Percentiles rank a stretch among this genome's conserved stretches.
These are phyloP conservation scores for Phylloporus sp. DNA, from an alignment of 768 basidiomycete genomes.

Conservation along the genomic window DNA sequence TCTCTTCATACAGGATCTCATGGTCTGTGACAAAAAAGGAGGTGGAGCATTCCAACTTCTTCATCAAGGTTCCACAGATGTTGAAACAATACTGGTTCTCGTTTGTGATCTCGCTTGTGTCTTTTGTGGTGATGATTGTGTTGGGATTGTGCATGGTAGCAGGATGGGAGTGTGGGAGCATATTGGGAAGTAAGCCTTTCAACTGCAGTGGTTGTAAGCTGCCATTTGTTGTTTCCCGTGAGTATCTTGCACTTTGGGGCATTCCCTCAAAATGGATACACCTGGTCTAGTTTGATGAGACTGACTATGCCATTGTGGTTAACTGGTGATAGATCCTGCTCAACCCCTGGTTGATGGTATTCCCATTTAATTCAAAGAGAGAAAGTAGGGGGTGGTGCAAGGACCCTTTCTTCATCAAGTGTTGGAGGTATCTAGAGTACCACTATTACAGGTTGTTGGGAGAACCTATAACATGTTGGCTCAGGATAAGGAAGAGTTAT, in stretches of 20 bases:
- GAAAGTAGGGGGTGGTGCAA: too few relatives aligned
- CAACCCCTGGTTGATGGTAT: slow-evolving; percentile 88
- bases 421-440: too few relatives aligned
- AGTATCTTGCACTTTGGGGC: too few relatives aligned
- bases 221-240: slow-evolving; percentile 75
- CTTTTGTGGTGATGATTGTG: slow-evolving; percentile 54
- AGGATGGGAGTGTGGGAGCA: slow-evolving; percentile 55
- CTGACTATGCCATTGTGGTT: too few relatives aligned
- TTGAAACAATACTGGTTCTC: slow-evolving; percentile 72
- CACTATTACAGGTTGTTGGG: too few relatives aligned
- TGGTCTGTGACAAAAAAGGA: slow-evolving; percentile 74
- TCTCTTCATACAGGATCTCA: slow-evolving; percentile 56
- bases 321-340: slow-evolving; percentile 56
- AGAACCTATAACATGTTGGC: too few relatives aligned
- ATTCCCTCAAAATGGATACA: neutral
- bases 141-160: slow-evolving; percentile 47
- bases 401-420: too few relatives aligned
- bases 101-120: slow-evolving; percentile 49
- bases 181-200: slow-evolving; percentile 80
- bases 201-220: slow-evolving; percentile 59
- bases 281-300: too few relatives aligned
- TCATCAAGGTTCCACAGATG: slow-evolving; percentile 84
- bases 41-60: slow-evolving; percentile 87
- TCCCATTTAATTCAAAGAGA: slow-evolving; percentile 44
- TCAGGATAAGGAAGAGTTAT: too few relatives aligned